Percentiles rank a stretch among this genome's conserved stretches.
phyloP scores from a whole-genome alignment of 345 rosid genomes.

The Lepidium aucheri region DNA sequence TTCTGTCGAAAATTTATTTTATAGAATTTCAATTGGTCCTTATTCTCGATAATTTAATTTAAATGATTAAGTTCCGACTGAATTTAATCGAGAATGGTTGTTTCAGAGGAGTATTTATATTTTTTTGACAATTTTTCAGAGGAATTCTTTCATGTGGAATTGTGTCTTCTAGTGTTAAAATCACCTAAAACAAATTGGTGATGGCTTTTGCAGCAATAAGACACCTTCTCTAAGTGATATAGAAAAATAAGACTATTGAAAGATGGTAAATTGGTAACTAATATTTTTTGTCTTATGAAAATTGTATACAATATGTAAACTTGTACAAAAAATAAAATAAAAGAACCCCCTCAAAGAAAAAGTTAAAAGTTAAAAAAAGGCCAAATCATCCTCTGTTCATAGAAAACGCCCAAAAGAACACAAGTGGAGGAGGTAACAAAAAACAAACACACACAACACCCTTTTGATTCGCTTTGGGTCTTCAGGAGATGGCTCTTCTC shows the following conservation, averaged over 20 bases:
- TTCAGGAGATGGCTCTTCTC: conserved; percentile 51
- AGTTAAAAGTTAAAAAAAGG: conserved; percentile 11
- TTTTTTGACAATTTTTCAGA: no score
- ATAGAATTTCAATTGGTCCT: no score
- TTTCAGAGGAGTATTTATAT: no score
- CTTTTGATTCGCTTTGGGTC: conserved; percentile 30
- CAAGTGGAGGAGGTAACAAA: conserved; percentile 29
- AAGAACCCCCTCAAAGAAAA: not conserved
- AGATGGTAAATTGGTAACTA: not conserved
- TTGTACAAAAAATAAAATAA: conserved; percentile 12
- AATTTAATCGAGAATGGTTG: no score
- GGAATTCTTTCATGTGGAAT: no score
- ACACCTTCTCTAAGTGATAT: no score
- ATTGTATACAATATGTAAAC: not conserved
- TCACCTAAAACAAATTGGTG: no score
- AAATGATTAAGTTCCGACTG: no score
- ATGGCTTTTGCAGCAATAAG: no score
- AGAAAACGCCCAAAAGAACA: conserved; percentile 42
- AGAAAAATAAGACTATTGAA: not conserved
- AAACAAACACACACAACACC: conserved; percentile 16
- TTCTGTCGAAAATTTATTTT: no score
- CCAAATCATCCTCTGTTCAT: conserved; percentile 49
- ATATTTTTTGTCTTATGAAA: not conserved
- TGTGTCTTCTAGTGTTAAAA: no score
- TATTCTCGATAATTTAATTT: no score